Base-by-base conservation (phyloP, 768 basidiomycete genomes). In the Phaeotremella fagi region DNA sequence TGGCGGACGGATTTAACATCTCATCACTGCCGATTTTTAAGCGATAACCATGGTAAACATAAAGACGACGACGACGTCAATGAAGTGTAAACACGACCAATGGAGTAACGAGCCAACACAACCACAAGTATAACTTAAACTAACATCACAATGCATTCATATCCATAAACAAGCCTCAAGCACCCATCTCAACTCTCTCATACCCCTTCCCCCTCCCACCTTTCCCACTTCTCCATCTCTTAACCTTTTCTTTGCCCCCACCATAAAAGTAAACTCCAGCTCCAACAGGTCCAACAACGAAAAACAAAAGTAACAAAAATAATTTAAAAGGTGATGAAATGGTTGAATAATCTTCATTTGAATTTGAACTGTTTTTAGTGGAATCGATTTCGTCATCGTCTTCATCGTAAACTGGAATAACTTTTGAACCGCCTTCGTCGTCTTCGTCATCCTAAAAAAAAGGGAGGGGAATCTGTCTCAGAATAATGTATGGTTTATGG, bases 211-310 rank as follows among this genome's bases (percentile, higher is more conserved):
- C 50, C 35, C n/a, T n/a, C n/a, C n/a, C n/a, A n/a, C n/a, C n/a
- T n/a, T 58, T 54, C 16, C 41, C 27, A 18, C 24, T 44, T 42
- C 58, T 38, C 59, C 61, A 59, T 7, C 35, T 50, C 7, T 23
- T 28, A 15, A 63, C 28, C 46, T 53, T 35, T 54, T 64, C 60
- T 41, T 57, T 62, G 6, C 64, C 64, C 9, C 68, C 68, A 3
- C 60, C 62, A 31, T 64, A 70, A 35, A 61, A 70, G 46, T 66
- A 66, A 20, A 61, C 62, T 2, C 54, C 59, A 33, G 53, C 46
- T 1, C 57, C 64, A 15, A 75, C 77, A 18, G 79, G 72, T 23
- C 80, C 25, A n/a, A 70, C 72, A 1, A 76, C 78, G 44, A 85
- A 54, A 52, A 82, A 68, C 27, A 82, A 52, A 26, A 76, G 46